These are phyloP conservation scores for Thielaviopsis euricoi DNA, from an alignment of 2,329 filamentous ascomycete species.

Conservation along the genomic window DNA sequence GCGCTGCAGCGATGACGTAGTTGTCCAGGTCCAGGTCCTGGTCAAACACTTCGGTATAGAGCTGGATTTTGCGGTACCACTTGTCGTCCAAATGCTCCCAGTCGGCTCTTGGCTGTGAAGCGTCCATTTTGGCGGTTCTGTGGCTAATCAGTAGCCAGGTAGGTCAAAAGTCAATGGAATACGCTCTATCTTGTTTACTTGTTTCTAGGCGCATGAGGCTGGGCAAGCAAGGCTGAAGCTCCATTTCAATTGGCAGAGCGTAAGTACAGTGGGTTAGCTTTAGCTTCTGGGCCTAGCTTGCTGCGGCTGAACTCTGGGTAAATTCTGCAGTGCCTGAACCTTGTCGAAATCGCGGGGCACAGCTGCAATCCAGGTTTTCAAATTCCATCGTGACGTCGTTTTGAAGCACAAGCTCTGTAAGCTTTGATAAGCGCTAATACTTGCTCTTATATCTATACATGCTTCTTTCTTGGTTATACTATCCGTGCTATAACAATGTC, in stretches of 20 bases:
- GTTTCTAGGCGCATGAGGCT: not conserved
- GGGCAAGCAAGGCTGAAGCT: not conserved
- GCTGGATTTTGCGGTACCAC: conserved; percentile 88
- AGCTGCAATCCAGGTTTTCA: too few relatives aligned
- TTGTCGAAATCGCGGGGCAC: not conserved
- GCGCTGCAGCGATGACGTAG: conserved; percentile 79
- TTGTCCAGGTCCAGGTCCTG: conserved; percentile 88
- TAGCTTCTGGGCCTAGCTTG: not conserved
- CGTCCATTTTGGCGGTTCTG: conserved; percentile 28
- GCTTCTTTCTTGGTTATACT: not conserved
- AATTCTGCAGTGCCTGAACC: not conserved
- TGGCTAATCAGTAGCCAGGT: too few relatives aligned
- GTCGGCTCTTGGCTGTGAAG: conserved; percentile 57
- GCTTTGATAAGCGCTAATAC: too few relatives aligned
- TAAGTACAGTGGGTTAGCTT: not conserved
- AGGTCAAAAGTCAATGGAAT: not conserved
- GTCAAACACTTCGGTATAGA: conserved; percentile 89
- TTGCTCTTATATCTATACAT: too few relatives aligned
- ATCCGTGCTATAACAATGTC: conserved; percentile 3
- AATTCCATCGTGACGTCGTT: not conserved
- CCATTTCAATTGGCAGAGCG: too few relatives aligned
- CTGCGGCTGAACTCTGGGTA: conserved; percentile 1
- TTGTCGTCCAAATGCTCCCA: conserved; percentile 89
- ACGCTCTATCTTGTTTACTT: not conserved
- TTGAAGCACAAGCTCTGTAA: too few relatives aligned